Conservation (phyloP, 2,329 filamentous ascomycete species). For the Coniochaeta ligniaria region DNA sequence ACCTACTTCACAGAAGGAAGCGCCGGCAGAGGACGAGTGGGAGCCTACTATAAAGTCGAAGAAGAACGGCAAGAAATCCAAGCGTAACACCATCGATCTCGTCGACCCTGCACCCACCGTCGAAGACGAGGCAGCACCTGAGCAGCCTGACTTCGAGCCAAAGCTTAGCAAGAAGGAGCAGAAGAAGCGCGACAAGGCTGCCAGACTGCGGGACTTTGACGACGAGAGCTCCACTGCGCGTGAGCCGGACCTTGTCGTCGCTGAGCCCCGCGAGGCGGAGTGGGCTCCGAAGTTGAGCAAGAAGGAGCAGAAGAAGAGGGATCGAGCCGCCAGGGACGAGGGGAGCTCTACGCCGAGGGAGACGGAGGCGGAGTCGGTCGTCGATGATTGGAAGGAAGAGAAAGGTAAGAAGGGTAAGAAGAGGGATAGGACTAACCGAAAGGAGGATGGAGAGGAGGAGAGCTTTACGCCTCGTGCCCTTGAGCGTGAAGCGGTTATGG, state of each 20-base stretch:
- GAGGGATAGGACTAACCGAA: background rate
- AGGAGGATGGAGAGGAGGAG: background rate
- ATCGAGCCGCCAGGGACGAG: slow-evolving; percentile 1
- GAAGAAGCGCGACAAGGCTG: slow-evolving; percentile 38
- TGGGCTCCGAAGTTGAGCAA: slow-evolving; percentile 18
- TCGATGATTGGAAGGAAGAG: slow-evolving; percentile 2
- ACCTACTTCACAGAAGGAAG: slow-evolving; percentile 24
- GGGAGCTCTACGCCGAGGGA: background rate
- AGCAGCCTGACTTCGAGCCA: slow-evolving; percentile 12
- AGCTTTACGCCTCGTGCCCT: background rate
- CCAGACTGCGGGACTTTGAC: slow-evolving; percentile 18
- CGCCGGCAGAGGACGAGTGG: slow-evolving; percentile 12
- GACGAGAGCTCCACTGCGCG: slow-evolving; percentile 12
- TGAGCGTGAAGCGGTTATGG: background rate
- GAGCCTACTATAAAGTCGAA: slow-evolving; percentile 14
- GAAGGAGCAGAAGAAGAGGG: slow-evolving; percentile 21
- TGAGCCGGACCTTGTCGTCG: background rate
- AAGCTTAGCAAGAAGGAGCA: slow-evolving; percentile 41
- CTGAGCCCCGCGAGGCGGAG: background rate
- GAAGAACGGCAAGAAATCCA: slow-evolving; percentile 28
- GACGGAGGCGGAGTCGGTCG: background rate
- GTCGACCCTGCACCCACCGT: background rate
- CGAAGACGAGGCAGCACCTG: slow-evolving; percentile 10
- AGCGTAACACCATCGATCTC: slow-evolving; percentile 16
- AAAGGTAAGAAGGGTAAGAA: slow-evolving; percentile 5